phyloP scores from a whole-genome alignment of 225 moss, liverwort and hornwort species.

The Thuidium tamariscinum region DNA sequence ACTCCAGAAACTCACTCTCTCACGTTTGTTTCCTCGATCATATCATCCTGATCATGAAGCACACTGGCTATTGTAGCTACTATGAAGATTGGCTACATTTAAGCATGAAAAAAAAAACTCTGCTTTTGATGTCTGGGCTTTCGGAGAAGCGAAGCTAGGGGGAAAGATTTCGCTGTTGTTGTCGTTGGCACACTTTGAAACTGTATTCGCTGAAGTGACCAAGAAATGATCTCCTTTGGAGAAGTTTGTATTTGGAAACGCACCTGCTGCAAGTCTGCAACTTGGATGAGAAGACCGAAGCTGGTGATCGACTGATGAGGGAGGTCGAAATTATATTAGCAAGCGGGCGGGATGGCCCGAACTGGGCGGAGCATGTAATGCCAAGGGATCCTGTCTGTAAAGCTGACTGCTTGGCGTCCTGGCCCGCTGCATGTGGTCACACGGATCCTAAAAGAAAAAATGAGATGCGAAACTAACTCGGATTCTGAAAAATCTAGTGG shows the following conservation, averaged over 20 bases:
- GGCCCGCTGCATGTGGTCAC: not conserved
- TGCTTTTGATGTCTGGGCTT: no score
- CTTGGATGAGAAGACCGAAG: not conserved
- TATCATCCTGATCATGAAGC: no score
- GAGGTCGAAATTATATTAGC: not conserved
- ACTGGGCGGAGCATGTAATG: not conserved
- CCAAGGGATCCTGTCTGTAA: not conserved
- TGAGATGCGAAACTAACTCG: not conserved
- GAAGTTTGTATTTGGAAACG: not conserved
- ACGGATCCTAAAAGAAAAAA: no score
- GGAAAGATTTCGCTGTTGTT: not conserved
- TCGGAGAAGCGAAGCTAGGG: not conserved
- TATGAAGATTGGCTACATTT: no score
- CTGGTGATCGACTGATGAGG: not conserved
- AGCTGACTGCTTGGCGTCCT: not conserved
- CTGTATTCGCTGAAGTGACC: no score
- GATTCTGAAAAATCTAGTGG: not conserved
- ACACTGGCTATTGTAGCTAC: no score
- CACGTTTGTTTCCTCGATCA: no score
- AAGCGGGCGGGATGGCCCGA: not conserved
- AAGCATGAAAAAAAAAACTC: no score
- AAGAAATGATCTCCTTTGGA: not conserved
- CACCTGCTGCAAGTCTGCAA: not conserved
- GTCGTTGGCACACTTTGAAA: not conserved
- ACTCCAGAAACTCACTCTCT: no score